Evolutionary conservation across 2,329 filamentous ascomycete genomes (phyloP), one percentile per base, ranked within the genome.

Genomic region (Pseudopithomyces chartarum): DNA sequence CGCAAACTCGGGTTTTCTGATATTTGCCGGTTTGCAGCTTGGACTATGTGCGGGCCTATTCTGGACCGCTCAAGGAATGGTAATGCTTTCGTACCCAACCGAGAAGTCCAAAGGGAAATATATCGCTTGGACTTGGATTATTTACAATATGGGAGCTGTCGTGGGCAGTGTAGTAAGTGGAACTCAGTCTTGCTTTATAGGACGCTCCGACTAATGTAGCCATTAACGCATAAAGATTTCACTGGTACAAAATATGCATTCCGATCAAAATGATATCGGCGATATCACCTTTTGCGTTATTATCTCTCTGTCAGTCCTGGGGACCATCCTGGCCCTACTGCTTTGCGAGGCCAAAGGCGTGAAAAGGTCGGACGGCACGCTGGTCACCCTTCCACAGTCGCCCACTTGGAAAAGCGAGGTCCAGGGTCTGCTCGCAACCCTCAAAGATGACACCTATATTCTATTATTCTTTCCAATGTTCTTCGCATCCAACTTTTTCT

Each of bases 71-170:
- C 90, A 93, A 76, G 90, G 90, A 57, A 86, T 88, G 49, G 90
- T 92, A 70, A 92, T 92, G 88, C 92, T 96, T 85, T 86, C 89
- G 34, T 96, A 96, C 73, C 92, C 92, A 1, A 80, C 84, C 26
- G 92, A 96, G 76, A 75, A 85, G 32, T 83, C 85, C 60, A 96
- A 96, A 81, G 92, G 92, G 32, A 86, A 87, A 55, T 96, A 91
- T 73, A 95, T 96, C 73, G 89, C 90, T 8, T 87, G 86, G 78
- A 96, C 96, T 79, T 96, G 92, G 92, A 86, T 92, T 69, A 94
- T 97, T 68, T 96, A 96, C 82, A 96, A 96, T 76, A 77, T 92
- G 52, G 92, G 92, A 65, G 91, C 87, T 68, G 92, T 96, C 58
- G 90, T 96, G 70, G 92, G 92, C 56, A 86, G 87, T 69, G 67